Evolutionary conservation across 495 filamentous ascomycete species (phyloP).

Genomic region (Clavariopsis aquatica): DNA sequence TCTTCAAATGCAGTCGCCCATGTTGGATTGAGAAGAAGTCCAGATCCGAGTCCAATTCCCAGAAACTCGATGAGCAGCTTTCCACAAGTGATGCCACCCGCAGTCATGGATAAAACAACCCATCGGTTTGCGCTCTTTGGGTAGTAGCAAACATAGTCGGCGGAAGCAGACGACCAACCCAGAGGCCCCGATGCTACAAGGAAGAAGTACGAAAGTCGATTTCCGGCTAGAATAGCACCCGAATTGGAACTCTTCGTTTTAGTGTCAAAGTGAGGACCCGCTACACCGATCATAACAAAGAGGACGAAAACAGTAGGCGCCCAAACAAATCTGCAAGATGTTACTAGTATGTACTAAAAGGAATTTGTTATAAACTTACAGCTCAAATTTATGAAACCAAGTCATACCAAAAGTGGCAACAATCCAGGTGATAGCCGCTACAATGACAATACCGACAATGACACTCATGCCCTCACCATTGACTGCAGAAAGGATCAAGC

Average conservation of each 20-base stretch:
- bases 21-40: constrained; percentile 24
- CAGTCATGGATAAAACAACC: constrained; percentile 26
- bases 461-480: constrained; percentile 36
- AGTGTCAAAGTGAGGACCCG: constrained; percentile 38
- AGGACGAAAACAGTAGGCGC: constrained; percentile 33
- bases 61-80: constrained; percentile 32
- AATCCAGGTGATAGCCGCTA: constrained; percentile 32
- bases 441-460: constrained; percentile 37
- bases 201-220: constrained; percentile 38
- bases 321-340: constrained; percentile 28
- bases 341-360: neutral
- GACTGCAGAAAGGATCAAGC: constrained; percentile 58
- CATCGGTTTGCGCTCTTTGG: constrained; percentile 28
- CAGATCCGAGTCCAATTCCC: constrained; percentile 38
- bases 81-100: constrained; percentile 25
- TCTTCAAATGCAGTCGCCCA: constrained; percentile 35
- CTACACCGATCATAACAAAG: constrained; percentile 37
- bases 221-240: constrained; percentile 20
- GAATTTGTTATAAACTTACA: neutral
- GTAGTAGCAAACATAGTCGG: constrained; percentile 40
- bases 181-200: constrained; percentile 32
- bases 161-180: constrained; percentile 29
- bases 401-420: constrained; percentile 38
- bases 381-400: constrained; percentile 36
- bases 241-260: constrained; percentile 27